A percentile compares a stretch with the other conserved stretches of the same genome.
Evolutionary conservation across 192 early-diverging fungal genomes (phyloP).

Genomic region (Nowakowskiella sp.): DNA sequence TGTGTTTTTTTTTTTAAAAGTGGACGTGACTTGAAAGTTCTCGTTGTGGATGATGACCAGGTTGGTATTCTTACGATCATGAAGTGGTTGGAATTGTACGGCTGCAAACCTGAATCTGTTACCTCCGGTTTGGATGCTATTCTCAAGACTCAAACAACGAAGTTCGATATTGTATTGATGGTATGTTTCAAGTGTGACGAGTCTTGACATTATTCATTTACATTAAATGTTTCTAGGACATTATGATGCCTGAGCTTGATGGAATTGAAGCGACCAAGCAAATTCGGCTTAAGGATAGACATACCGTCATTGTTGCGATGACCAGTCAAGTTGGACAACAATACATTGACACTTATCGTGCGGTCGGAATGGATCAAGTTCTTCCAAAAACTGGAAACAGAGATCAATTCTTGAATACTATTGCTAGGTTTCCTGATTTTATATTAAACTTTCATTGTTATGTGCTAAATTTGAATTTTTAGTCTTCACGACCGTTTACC

Average conservation of each 20-base stretch:
- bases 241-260: conserved; percentile 64
- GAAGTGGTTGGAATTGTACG: conserved; percentile 53
- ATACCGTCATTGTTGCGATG: conserved; percentile 70
- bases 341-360: too few relatives aligned
- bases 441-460: too few relatives aligned
- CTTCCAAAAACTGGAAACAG: too few relatives aligned
- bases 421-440: too few relatives aligned
- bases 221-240: conserved; percentile 27
- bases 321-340: conserved; percentile 54
- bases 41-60: conserved; percentile 64
- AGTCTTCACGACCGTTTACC: too few relatives aligned
- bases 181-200: neutral
- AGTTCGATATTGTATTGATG: conserved; percentile 73
- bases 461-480: too few relatives aligned
- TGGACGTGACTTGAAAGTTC: conserved; percentile 52
- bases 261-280: conserved; percentile 61
- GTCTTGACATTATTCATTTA: neutral
- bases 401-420: too few relatives aligned
- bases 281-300: conserved; percentile 61
- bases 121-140: conserved; percentile 63
- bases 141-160: conserved; percentile 44
- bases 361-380: conserved; percentile 63
- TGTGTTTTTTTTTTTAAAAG: conserved; percentile 31
- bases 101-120: conserved; percentile 60
- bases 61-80: conserved; percentile 43